phyloP scores from a whole-genome alignment of 176 grass and related monocot genomes.

The Ananas comosus region DNA sequence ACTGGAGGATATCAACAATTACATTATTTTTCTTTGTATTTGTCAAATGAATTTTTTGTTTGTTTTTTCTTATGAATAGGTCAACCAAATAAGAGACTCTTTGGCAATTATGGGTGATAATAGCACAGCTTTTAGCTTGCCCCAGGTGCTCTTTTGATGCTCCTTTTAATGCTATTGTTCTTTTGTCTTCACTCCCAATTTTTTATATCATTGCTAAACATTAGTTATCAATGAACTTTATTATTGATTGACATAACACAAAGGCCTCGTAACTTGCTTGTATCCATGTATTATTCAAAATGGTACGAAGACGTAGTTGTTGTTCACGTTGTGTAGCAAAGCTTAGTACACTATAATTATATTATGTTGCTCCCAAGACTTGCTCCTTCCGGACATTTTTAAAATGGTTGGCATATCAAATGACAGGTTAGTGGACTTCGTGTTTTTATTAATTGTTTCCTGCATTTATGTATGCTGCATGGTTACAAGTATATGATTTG shows the following conservation, averaged over 20 bases:
- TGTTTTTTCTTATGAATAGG: slow-evolving; percentile 35
- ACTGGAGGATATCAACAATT: slow-evolving; percentile 20
- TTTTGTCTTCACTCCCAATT: neutral
- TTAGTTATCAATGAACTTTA: neutral
- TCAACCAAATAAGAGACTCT: slow-evolving; percentile 96
- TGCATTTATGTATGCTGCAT: neutral
- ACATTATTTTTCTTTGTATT: slow-evolving; percentile 11
- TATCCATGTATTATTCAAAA: no score
- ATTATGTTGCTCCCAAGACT: no score
- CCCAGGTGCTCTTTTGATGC: slow-evolving; percentile 45
- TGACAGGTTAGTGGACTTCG: neutral
- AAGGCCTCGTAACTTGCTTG: neutral
- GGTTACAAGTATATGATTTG: neutral
- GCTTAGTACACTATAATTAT: no score
- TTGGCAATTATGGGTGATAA: slow-evolving; percentile 82
- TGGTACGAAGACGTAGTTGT: no score
- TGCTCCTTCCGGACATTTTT: no score
- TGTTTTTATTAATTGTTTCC: neutral
- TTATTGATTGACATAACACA: neutral
- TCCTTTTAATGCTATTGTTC: slow-evolving; percentile 1
- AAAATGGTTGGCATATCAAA: neutral
- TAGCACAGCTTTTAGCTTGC: slow-evolving; percentile 91
- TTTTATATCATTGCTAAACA: neutral
- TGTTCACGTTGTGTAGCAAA: no score
- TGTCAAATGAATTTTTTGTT: neutral